Base-by-base conservation (phyloP, 441 rosid species). In the Eruca vesicaria region DNA sequence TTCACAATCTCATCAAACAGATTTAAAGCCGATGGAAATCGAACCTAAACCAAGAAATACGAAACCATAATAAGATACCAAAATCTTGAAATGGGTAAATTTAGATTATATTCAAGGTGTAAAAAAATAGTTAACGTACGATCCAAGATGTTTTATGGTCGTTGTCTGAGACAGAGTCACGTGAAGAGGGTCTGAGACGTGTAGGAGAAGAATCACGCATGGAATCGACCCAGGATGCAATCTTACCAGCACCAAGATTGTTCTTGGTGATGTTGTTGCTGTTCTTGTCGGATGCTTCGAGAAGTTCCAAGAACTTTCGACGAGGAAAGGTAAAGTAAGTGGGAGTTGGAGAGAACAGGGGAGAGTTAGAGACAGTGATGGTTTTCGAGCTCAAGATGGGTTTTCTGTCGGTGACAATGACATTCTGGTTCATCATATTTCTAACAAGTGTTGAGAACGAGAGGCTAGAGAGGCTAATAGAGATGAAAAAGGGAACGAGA, bases 121-220 rank as follows among this genome's bases (percentile, higher is more conserved):
- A 60, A 4, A 60, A 4, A 23, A 7, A 8, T 31, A 32, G 11
- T 57, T 20, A 61, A 72, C 78, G 72, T 82, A 87, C 91, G 74
- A 72, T 86, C 94, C 91, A 89, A 11, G 85, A 80, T 0, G 23
- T 78, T 29, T 77, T 80, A 1, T 80, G 76, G 7, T 83, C 80
- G 43, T 63, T 56, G 29, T 88, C 84, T 0, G 77, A 63, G 1
- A 57, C 52, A 52, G 79, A 66, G 69, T 78, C 77, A 31, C 32
- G 64, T 9, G 73, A 21, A 48, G 81, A 65, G 68, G 93, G 61
- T 74, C 76, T 81, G 71, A 63, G 64, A 35, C 90, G 87, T 38
- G 88, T 76, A 20, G 94, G 94, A 12, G 94, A 89, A 74, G 91
- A 86, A 65, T 85, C 88, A 80, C 94, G 86, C 90, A 89, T 83